Evolutionary conservation across 208 protist genomes (phyloP).

Genomic region (Acanthamoeba lenticulata): DNA sequence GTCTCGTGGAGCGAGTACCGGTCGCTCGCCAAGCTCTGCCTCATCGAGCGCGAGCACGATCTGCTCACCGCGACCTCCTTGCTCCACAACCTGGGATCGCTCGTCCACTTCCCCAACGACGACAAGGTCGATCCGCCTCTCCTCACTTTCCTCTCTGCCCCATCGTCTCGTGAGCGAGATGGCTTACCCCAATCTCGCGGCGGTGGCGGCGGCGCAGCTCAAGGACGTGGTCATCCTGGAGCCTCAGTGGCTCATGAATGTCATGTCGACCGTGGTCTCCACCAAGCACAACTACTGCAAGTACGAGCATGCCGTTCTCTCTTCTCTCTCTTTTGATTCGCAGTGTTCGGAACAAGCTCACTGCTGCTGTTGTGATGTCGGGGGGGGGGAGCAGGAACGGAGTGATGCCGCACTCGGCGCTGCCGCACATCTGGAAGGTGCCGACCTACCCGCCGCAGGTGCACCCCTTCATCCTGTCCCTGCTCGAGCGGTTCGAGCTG

Average conservation of each 20-base stretch:
- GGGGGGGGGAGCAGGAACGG: not conserved
- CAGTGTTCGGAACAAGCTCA: not conserved
- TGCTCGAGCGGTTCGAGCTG: constrained; percentile 57
- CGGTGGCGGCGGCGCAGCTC: not conserved
- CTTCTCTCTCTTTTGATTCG: not conserved
- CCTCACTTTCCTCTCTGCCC: no score
- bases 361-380: not conserved
- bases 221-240: constrained; percentile 51
- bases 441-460: not conserved
- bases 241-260: constrained; percentile 57
- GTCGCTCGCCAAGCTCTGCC: constrained; percentile 34
- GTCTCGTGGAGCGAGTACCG: constrained; percentile 52
- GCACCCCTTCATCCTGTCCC: constrained; percentile 47
- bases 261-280: constrained; percentile 59
- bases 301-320: not conserved
- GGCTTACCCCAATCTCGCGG: no score
- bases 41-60: constrained; percentile 46
- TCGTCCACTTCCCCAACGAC: constrained; percentile 65
- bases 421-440: constrained; percentile 47
- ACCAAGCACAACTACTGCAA: constrained; percentile 67
- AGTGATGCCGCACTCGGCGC: not conserved
- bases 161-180: no score
- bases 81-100: constrained; percentile 53
- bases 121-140: not conserved
- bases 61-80: constrained; percentile 43